Evolutionary conservation across 208 protist species (phyloP).

Genomic region (Crithidia thermophila): DNA sequence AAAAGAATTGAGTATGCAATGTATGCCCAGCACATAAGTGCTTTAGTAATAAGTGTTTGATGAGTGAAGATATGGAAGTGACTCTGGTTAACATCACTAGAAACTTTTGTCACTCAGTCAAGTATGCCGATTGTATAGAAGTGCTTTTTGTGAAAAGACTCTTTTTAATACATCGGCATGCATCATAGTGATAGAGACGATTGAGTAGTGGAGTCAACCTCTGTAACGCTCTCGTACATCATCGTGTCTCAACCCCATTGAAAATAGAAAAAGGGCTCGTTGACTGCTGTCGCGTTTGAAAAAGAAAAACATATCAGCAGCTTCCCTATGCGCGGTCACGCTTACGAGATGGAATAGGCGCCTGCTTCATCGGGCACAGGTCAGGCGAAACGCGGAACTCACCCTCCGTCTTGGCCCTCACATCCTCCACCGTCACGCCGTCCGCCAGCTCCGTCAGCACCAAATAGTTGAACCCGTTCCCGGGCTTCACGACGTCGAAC

Average conservation of each 20-base stretch:
- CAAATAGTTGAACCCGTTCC: constrained; percentile 39
- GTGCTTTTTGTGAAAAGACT: too few species aligned
- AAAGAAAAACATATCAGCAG: background rate
- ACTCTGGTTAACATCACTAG: too few species aligned
- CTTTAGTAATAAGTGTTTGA: background rate
- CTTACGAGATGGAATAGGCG: constrained; percentile 2
- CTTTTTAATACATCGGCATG: too few species aligned
- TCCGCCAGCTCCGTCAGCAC: constrained; percentile 80
- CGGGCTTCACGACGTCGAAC: constrained; percentile 77
- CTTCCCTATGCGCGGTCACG: background rate
- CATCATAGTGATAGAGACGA: too few species aligned
- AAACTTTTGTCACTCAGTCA: too few species aligned
- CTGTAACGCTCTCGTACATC: too few species aligned
- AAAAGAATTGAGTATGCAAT: background rate
- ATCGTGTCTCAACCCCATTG: too few species aligned
- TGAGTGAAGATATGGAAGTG: too few species aligned
- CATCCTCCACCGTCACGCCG: constrained; percentile 83
- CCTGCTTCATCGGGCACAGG: constrained; percentile 38
- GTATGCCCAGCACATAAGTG: constrained; percentile 10
- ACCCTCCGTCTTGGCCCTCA: constrained; percentile 59
- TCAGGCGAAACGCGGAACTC: constrained; percentile 45
- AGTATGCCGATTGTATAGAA: too few species aligned
- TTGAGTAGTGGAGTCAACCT: too few species aligned
- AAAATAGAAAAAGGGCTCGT: too few species aligned
- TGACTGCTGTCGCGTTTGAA: background rate